Base-by-base conservation (phyloP, 495 filamentous ascomycete species). In the Chaetomium tenue region DNA sequence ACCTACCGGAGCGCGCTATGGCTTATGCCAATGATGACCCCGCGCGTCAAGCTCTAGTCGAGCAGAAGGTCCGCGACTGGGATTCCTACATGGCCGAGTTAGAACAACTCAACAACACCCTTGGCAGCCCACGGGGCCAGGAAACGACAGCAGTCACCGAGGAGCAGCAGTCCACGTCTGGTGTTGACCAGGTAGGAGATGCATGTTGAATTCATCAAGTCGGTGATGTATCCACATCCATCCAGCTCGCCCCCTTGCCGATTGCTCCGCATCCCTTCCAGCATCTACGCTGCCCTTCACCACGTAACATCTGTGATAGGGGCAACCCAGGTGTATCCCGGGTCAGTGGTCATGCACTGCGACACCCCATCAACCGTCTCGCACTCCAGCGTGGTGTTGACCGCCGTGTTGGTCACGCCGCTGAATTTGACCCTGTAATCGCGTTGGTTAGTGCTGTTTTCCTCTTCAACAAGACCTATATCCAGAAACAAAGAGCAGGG, bases 401-500 rank as follows among this genome's bases (percentile, higher is more conserved):
- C 44, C 13, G 48, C 65, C 11, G 70, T 69, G 0, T 64, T 70
- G 6, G 70, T 58, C 8, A 70, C 39, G 22, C 72, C 72, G 28
- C 60, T 64, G 33, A 74, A 74, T 5, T 56, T 59, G 25, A 74
- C 51, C 18, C 71, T 74, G 22, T 40, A 9, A 13, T 11, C 20
- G 23, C 11, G n/a, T n/a, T 25, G n/a, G 12, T 58, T 30, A 58
- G 16, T 20, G 23, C 2, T 23, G 37, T 12, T 8, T 30, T 30
- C 9, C 4, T 26, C 13, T 18, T 26, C 5, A 22, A 1, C 7
- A 16, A 40, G 2, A 39, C 30, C 5, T 3, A 12, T 6, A 18
- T 9, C 6, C 8, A 9, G 25, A 0, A 63, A 46, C 20, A 22
- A 28, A n/a, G 46, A 18, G 30, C 30, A 33, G n/a, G n/a, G n/a